These are phyloP conservation scores for Cercospora sp. DNA, from an alignment of 2,329 filamentous ascomycete genomes.

Conservation along the genomic window DNA sequence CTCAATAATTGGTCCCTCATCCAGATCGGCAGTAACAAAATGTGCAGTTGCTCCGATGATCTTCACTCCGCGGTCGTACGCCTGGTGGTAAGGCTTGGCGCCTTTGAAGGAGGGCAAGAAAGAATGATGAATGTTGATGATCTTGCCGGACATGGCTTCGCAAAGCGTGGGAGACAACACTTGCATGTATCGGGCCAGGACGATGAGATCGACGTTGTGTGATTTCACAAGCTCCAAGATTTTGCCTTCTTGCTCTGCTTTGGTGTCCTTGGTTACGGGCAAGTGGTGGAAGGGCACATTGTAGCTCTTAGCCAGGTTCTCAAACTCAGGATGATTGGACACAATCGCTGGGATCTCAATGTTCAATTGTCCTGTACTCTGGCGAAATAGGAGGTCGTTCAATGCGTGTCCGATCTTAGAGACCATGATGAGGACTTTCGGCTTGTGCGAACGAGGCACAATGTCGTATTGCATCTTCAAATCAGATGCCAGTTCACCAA, in stretches of 20 bases:
- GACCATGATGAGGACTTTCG: conserved; percentile 81
- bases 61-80: conserved; percentile 82
- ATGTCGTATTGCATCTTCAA: conserved; percentile 73
- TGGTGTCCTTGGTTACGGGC: conserved; percentile 76
- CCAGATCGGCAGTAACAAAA: conserved; percentile 81
- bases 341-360: conserved; percentile 78
- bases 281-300: conserved; percentile 78
- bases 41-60: conserved; percentile 85
- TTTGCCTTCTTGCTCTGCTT: conserved; percentile 68
- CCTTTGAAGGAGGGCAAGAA: conserved; percentile 88
- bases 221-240: conserved; percentile 70
- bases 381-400: conserved; percentile 79
- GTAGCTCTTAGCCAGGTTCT: conserved; percentile 68
- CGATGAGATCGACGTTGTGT: conserved; percentile 74
- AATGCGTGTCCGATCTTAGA: conserved; percentile 86
- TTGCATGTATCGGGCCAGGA: conserved; percentile 86
- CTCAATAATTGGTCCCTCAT: conserved; percentile 87
- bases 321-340: conserved; percentile 78
- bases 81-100: conserved; percentile 85
- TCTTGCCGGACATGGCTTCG: conserved; percentile 75
- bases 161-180: conserved; percentile 75
- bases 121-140: conserved; percentile 90
- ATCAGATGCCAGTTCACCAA: conserved; percentile 62
- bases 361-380: conserved; percentile 70
- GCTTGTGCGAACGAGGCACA: conserved; percentile 67